phyloP scores from a whole-genome alignment of 2,329 filamentous ascomycete species.

The Chrysoporthe deuterocubensis region DNA sequence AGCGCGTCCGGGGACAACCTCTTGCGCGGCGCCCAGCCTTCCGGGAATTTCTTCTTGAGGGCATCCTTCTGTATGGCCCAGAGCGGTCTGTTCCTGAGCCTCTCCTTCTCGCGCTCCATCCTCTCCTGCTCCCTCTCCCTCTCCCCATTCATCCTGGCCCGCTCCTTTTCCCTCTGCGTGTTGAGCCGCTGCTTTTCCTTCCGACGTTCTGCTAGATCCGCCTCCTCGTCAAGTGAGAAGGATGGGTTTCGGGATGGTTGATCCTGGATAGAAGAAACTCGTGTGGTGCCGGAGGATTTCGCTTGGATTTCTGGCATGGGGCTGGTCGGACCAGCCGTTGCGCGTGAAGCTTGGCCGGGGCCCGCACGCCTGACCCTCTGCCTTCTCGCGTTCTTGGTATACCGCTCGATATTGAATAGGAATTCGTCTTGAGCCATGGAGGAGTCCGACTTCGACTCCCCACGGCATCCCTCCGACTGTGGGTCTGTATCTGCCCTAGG shows the following conservation, averaged over 20 bases:
- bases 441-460: background rate
- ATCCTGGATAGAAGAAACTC: background rate
- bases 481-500: background rate
- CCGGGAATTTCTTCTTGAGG: conserved; percentile 76
- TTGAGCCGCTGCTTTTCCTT: conserved; percentile 50
- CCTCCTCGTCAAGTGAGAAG: conserved; percentile 2
- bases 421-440: background rate
- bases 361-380: conserved; percentile 8
- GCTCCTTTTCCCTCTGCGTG: conserved; percentile 34
- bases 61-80: conserved; percentile 82
- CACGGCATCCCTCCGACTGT: background rate
- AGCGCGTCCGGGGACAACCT: conserved; percentile 89
- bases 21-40: conserved; percentile 82
- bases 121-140: conserved; percentile 35
- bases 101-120: conserved; percentile 34
- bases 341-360: background rate
- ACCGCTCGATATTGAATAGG: background rate
- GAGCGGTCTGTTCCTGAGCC: conserved; percentile 26
- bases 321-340: background rate
- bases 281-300: background rate
- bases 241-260: background rate
- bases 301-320: background rate
- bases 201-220: conserved; percentile 30
- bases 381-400: background rate
- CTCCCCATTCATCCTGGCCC: conserved; percentile 37